These are phyloP conservation scores for Macrolepiota dolichaula DNA, from an alignment of 768 basidiomycete species.

Conservation along the genomic window DNA sequence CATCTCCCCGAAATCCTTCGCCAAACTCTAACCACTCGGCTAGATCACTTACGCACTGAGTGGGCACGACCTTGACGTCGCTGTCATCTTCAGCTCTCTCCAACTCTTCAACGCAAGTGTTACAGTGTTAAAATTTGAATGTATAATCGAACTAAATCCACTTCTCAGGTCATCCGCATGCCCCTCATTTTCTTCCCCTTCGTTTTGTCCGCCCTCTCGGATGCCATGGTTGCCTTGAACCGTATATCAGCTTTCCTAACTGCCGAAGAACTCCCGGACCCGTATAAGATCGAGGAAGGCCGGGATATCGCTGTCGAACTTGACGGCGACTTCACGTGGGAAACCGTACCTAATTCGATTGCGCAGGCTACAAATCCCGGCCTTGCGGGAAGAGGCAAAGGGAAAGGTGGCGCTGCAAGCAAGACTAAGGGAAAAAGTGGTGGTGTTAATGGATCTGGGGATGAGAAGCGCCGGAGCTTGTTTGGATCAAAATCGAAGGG, in stretches of 20 bases:
- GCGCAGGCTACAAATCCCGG: conserved; percentile 13
- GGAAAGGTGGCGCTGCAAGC: conserved; percentile 18
- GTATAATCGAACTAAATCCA: too few species aligned
- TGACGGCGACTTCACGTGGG: conserved; percentile 54
- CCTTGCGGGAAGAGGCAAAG: conserved; percentile 14
- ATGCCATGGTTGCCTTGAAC: conserved; percentile 46
- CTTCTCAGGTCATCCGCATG: conserved; percentile 47
- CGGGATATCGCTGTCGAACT: conserved; percentile 39
- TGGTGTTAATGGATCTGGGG: neutral
- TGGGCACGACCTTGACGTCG: conserved; percentile 50
- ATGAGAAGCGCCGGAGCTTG: conserved; percentile 12
- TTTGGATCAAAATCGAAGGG: conserved; percentile 16
- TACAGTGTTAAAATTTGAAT: neutral
- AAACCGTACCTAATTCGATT: conserved; percentile 27
- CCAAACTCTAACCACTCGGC: neutral
- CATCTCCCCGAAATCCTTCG: neutral
- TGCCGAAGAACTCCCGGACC: conserved; percentile 51
- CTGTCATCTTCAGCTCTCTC: conserved; percentile 53
- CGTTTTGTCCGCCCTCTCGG: conserved; percentile 43
- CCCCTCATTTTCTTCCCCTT: conserved; percentile 58
- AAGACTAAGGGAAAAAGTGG: conserved; percentile 9
- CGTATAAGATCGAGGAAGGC: conserved; percentile 39
- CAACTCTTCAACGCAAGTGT: conserved; percentile 54
- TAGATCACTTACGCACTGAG: conserved; percentile 63
- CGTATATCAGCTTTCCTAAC: conserved; percentile 47